Percentiles rank a stretch among this genome's conserved stretches.
Conservation (phyloP, 257 asterid species). For the Solanum pennellii region DNA sequence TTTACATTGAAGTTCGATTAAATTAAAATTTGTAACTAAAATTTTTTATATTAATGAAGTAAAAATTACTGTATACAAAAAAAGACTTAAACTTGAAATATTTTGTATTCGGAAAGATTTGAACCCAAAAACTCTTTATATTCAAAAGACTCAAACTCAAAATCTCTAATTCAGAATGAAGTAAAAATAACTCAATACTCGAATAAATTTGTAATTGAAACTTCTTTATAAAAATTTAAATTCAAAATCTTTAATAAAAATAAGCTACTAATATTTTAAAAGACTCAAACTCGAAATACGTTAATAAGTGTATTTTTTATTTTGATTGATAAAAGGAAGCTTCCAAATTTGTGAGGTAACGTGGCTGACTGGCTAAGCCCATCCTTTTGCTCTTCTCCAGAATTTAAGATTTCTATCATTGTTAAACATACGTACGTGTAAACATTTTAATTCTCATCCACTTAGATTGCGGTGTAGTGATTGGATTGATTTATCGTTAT, state of each 20-base stretch:
- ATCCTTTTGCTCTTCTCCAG: not conserved
- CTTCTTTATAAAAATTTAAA: too few relatives aligned
- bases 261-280: accelerated
- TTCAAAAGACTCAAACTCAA: too few relatives aligned
- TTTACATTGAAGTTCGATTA: accelerated
- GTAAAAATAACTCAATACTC: too few relatives aligned
- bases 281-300: not conserved
- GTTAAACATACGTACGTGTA: not conserved
- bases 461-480: accelerated
- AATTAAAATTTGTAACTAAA: too few relatives aligned
- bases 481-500: accelerated
- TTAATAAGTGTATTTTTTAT: not conserved
- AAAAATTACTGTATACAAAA: too few relatives aligned
- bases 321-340: not conserved
- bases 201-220: accelerated
- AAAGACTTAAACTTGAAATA: too few relatives aligned
- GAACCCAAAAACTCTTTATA: too few relatives aligned
- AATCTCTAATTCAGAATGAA: too few relatives aligned
- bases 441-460: not conserved
- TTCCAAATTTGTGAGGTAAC: not conserved
- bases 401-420: not conserved
- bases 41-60: too few relatives aligned
- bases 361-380: not conserved
- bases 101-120: too few relatives aligned
- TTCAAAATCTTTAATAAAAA: too few relatives aligned